Percentiles rank a stretch among this genome's conserved stretches.
Conservation (phyloP, 352 stramenopile species). For the Globisporangium spiculum region DNA sequence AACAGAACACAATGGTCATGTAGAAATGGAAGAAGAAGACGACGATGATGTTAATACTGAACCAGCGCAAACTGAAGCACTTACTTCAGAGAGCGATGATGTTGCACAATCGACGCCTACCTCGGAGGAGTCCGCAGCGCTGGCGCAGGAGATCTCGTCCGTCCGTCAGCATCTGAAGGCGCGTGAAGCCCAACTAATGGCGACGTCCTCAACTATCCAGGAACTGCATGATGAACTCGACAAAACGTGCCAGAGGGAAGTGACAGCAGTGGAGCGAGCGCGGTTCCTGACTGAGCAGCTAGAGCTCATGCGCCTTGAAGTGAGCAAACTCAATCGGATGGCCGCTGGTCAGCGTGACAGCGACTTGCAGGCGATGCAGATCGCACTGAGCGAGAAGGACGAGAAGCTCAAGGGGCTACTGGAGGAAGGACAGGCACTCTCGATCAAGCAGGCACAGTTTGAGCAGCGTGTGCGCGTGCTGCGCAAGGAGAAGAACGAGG, state of each 20-base stretch:
- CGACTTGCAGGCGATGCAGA: constrained; percentile 57
- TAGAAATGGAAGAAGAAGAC: neutral
- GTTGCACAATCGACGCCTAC: neutral
- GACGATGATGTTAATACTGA: neutral
- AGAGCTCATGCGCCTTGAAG: constrained; percentile 56
- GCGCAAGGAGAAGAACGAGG: constrained; percentile 77
- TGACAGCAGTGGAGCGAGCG: constrained; percentile 56
- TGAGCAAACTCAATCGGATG: constrained; percentile 52
- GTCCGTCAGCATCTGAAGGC: constrained; percentile 42
- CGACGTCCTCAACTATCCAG: constrained; percentile 55
- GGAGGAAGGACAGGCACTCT: constrained; percentile 73
- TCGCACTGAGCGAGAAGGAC: constrained; percentile 71
- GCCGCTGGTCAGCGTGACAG: constrained; percentile 33
- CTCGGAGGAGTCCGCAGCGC: neutral
- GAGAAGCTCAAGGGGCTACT: constrained; percentile 62
- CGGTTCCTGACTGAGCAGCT: constrained; percentile 63
- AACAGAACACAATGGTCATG: neutral
- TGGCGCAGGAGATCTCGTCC: constrained; percentile 15
- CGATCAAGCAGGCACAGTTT: constrained; percentile 72
- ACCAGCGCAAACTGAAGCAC: neutral
- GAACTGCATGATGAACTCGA: constrained; percentile 80
- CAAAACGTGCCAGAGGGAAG: constrained; percentile 62
- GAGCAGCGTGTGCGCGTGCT: constrained; percentile 66
- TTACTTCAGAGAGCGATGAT: neutral
- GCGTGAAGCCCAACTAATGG: constrained; percentile 65